phyloP scores from a whole-genome alignment of 177 flowering plant species.

The Telopea speciosissima region DNA sequence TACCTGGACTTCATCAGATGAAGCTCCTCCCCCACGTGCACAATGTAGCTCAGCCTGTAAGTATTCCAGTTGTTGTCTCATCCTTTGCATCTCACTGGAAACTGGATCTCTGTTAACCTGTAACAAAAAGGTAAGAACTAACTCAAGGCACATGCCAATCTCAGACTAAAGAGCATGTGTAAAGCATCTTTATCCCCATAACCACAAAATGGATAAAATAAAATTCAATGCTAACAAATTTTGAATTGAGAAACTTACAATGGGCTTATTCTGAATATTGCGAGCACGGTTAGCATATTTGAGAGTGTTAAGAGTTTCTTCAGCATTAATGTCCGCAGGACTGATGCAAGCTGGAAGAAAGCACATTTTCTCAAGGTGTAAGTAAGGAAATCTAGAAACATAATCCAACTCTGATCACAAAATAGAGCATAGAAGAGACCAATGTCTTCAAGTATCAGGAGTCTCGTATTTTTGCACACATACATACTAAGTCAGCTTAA shows the following conservation, averaged over 20 bases:
- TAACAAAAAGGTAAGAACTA: conserved; percentile 8
- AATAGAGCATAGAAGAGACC: too few species aligned
- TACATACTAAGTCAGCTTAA: too few species aligned
- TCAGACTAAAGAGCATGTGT: neutral
- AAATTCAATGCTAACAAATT: conserved; percentile 2
- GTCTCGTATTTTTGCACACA: too few species aligned
- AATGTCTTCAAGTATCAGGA: too few species aligned
- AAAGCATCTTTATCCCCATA: neutral
- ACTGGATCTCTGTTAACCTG: conserved; percentile 94
- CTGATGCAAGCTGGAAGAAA: conserved; percentile 85
- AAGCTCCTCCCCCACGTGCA: conserved; percentile 73
- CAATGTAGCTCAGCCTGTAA: conserved; percentile 89
- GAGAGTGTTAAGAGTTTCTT: conserved; percentile 95
- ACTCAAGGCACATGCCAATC: neutral
- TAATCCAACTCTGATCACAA: neutral
- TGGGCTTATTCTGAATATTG: conserved; percentile 93
- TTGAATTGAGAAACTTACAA: conserved; percentile 50
- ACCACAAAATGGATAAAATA: neutral
- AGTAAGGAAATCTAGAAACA: neutral
- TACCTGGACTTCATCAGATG: conserved; percentile 88
- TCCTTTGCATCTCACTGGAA: conserved; percentile 83
- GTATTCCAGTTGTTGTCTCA: conserved; percentile 90
- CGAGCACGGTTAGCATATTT: conserved; percentile 99
- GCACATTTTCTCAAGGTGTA: neutral
- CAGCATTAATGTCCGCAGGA: conserved; percentile 99